Percentiles rank a stretch among this genome's conserved stretches.
These are phyloP conservation scores for Stenocarpella maydis DNA, from an alignment of 2,329 filamentous ascomycete genomes.

Conservation along the genomic window DNA sequence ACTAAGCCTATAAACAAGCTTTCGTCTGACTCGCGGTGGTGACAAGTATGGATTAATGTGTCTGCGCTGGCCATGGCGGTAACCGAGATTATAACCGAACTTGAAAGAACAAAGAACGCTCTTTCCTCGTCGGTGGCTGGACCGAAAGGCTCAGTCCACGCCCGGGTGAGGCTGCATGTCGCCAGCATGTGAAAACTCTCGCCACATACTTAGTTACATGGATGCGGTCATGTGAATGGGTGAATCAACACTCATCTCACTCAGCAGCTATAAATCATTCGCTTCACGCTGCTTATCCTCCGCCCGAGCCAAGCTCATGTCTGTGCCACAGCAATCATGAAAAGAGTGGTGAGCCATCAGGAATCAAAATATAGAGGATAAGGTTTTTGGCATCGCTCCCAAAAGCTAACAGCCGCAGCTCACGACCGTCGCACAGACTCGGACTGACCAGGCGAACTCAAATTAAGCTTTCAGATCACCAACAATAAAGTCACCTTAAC, in stretches of 20 bases:
- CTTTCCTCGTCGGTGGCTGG: neutral
- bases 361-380: neutral
- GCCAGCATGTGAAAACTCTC: neutral
- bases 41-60: neutral
- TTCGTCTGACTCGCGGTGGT: conserved; percentile 2
- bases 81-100: no score
- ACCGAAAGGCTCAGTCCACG: neutral
- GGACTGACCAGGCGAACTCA: neutral
- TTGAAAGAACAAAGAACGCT: neutral
- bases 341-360: no score
- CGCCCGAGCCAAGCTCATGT: neutral
- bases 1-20: neutral
- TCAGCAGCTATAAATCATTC: no score
- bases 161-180: neutral
- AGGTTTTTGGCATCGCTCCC: neutral
- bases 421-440: neutral
- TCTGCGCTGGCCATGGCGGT: neutral
- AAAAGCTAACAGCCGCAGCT: neutral
- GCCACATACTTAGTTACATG: no score
- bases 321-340: neutral
- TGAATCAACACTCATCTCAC: neutral
- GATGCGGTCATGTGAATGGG: neutral
- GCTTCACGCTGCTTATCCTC: neutral
- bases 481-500: neutral
- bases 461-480: neutral